These are phyloP conservation scores for Astrothelium subdiscretum DNA, from an alignment of 495 filamentous ascomycete species.

Conservation along the genomic window DNA sequence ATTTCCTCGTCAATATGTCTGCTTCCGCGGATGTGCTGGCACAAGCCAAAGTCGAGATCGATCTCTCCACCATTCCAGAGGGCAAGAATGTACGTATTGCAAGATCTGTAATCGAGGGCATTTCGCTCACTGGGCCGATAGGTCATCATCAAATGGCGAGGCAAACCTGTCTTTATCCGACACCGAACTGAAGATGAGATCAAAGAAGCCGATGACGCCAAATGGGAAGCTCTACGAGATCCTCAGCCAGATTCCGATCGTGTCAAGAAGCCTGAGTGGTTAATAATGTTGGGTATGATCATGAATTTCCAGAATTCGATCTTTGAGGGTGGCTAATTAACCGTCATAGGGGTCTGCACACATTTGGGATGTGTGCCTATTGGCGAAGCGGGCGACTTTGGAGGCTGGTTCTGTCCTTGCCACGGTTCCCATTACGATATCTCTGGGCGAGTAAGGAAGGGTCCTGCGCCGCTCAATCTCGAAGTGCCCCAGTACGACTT, in stretches of 20 bases:
- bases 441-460: constrained; percentile 89
- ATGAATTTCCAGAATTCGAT: background rate
- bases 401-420: constrained; percentile 99
- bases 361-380: constrained; percentile 98
- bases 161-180: constrained; percentile 99
- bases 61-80: constrained; percentile 83
- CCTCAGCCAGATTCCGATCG: constrained; percentile 84
- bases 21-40: constrained; percentile 97
- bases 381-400: constrained; percentile 94
- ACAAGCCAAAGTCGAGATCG: constrained; percentile 98
- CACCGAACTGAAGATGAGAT: constrained; percentile 75
- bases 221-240: constrained; percentile 70
- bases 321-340: background rate
- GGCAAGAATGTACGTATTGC: constrained; percentile 84
- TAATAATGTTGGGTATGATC: constrained; percentile 85
- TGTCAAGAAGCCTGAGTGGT: constrained; percentile 96
- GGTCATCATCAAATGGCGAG: constrained; percentile 99
- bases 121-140: constrained; percentile 25
- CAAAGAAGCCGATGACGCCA: constrained; percentile 42
- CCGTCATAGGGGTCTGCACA: constrained; percentile 75
- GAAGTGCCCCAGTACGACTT: constrained; percentile 80
- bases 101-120: background rate
- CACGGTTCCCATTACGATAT: constrained; percentile 99
- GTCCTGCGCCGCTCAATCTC: constrained; percentile 91
- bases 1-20: constrained; percentile 99